Conservation (phyloP, 306 rosid genomes). For the Chamaecrista fasciculata region DNA sequence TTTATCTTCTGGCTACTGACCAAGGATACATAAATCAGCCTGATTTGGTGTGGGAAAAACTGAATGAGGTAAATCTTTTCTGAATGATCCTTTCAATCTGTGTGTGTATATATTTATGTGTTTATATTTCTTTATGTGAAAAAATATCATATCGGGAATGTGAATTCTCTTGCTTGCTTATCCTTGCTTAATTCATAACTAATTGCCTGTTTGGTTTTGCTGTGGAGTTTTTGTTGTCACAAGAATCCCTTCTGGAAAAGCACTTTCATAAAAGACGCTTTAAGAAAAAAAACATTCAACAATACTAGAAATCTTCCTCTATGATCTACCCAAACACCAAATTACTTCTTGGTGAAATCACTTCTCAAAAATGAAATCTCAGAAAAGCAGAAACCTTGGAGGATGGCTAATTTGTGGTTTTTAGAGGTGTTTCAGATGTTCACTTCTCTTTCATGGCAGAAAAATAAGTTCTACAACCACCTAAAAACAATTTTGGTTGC, state of each 20-base stretch:
- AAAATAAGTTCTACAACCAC: neutral
- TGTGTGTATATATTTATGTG: neutral
- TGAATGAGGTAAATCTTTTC: constrained; percentile 72
- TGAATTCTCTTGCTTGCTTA: neutral
- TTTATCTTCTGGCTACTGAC: constrained; percentile 95
- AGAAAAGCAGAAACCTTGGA: neutral
- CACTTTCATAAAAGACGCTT: neutral
- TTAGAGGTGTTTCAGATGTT: neutral
- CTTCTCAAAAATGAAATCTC: neutral
- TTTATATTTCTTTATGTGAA: neutral
- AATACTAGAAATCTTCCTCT: neutral
- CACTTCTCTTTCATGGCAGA: neutral
- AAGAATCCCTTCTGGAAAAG: neutral
- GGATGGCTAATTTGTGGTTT: neutral
- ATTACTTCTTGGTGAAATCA: neutral
- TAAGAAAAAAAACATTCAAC: neutral
- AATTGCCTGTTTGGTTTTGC: neutral
- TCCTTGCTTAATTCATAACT: neutral
- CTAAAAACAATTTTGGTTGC: neutral
- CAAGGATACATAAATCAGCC: constrained; percentile 97
- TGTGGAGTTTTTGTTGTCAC: neutral
- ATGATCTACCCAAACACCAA: neutral
- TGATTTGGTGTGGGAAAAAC: constrained; percentile 98
- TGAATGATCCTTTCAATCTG: constrained; percentile 2
- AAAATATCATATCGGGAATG: neutral